These are phyloP conservation scores for Macrolepiota dolichaula DNA, from an alignment of 768 basidiomycete genomes.

Conservation along the genomic window DNA sequence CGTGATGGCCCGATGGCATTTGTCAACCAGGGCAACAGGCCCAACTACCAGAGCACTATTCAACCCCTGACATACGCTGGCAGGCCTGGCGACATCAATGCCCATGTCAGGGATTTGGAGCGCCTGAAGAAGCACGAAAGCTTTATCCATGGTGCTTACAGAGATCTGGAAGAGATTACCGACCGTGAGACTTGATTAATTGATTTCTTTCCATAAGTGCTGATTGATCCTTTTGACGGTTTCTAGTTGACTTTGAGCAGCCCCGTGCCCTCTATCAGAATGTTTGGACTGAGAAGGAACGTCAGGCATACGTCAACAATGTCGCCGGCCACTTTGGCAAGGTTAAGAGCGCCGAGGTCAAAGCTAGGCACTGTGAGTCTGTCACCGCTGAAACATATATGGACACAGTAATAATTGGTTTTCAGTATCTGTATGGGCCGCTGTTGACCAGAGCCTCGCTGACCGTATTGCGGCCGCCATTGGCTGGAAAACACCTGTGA, in stretches of 20 bases:
- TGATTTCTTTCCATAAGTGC: neutral
- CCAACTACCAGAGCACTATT: slow-evolving; percentile 85
- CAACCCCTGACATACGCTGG: slow-evolving; percentile 63
- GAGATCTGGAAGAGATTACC: slow-evolving; percentile 70
- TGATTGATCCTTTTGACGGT: neutral
- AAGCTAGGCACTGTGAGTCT: slow-evolving; percentile 62
- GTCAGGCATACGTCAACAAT: slow-evolving; percentile 64
- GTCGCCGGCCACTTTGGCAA: slow-evolving; percentile 57
- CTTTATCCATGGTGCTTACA: slow-evolving; percentile 68
- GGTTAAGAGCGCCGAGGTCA: slow-evolving; percentile 61
- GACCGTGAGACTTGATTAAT: slow-evolving; percentile 55
- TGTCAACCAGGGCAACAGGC: slow-evolving; percentile 77
- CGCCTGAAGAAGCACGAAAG: slow-evolving; percentile 58
- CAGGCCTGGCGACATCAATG: slow-evolving; percentile 43
- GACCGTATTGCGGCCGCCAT: slow-evolving; percentile 79
- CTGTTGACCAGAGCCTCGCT: slow-evolving; percentile 70
- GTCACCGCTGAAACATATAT: neutral
- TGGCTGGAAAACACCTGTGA: slow-evolving; percentile 45
- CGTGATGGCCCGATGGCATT: slow-evolving; percentile 72
- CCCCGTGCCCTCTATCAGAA: slow-evolving; percentile 66
- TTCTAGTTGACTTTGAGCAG: slow-evolving; percentile 79
- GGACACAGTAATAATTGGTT: neutral
- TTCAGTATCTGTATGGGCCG: slow-evolving; percentile 74
- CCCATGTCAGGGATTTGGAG: slow-evolving; percentile 35
- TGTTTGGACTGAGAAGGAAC: slow-evolving; percentile 62